A percentile compares a stretch with the other conserved stretches of the same genome.
Conservation (phyloP, 2,329 filamentous ascomycete genomes). For the Verticillium klebahnii region DNA sequence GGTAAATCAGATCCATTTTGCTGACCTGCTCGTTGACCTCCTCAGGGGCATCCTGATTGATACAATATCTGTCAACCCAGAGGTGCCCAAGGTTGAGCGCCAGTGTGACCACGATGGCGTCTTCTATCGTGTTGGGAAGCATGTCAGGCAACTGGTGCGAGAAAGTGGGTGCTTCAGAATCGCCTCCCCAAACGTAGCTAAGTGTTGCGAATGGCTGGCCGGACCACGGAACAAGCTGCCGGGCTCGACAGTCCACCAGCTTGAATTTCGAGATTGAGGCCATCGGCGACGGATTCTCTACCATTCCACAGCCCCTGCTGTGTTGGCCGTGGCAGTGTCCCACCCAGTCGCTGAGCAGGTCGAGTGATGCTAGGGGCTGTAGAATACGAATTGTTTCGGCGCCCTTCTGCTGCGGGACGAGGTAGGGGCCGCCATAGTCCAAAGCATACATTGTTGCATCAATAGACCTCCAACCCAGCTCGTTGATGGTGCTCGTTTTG, state of each 20-base stretch:
- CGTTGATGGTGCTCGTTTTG: not conserved
- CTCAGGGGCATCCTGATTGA: slow-evolving; percentile 7
- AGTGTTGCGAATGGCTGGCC: not conserved
- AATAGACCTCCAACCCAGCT: not conserved
- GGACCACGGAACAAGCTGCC: not conserved
- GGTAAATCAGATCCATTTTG: slow-evolving; percentile 33
- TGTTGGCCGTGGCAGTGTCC: not conserved
- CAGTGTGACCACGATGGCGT: slow-evolving; percentile 23
- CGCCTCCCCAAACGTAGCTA: not conserved
- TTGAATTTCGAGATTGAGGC: not conserved
- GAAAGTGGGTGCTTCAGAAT: not conserved
- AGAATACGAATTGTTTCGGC: not conserved
- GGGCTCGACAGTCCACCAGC: not conserved
- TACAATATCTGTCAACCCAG: slow-evolving; percentile 33
- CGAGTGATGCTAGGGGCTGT: not conserved
- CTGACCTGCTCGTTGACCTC: slow-evolving; percentile 18
- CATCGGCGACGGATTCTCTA: not conserved
- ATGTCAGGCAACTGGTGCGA: not conserved
- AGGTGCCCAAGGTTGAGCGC: slow-evolving; percentile 28
- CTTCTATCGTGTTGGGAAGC: not conserved
- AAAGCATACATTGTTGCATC: not conserved
- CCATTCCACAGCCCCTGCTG: not conserved
- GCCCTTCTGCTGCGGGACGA: not conserved
- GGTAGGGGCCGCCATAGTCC: not conserved
- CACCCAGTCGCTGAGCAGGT: not conserved